Evolutionary conservation across 2,329 filamentous ascomycete genomes (phyloP).

Genomic region (Thermothelomyces thermophilus): DNA sequence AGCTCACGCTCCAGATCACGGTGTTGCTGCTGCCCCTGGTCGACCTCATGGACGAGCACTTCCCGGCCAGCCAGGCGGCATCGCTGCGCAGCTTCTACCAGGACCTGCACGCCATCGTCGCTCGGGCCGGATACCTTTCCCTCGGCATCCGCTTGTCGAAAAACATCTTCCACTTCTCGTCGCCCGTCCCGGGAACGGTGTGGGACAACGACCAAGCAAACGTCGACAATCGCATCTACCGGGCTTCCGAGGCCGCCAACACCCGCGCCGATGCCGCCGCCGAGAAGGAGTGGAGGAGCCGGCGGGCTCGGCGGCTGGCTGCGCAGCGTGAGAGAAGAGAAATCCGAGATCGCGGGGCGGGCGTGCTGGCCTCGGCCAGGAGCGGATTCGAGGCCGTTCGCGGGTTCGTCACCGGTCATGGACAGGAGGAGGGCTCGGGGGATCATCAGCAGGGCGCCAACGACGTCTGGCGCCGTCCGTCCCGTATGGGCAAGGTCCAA

Average conservation of each 20-base stretch:
- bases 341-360: neutral
- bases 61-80: conserved; percentile 6
- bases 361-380: neutral
- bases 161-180: conserved; percentile 29
- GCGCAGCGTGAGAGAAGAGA: neutral
- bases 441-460: no score
- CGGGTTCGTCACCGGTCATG: neutral
- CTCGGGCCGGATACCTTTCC: conserved; percentile 29
- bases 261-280: conserved; percentile 10
- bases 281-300: conserved; percentile 9
- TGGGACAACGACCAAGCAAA: conserved; percentile 25
- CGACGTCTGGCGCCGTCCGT: neutral
- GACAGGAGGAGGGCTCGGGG: neutral
- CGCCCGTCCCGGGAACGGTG: conserved; percentile 25
- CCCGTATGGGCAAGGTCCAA: conserved; percentile 28
- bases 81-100: conserved; percentile 27
- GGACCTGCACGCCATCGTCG: conserved; percentile 29
- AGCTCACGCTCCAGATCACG: conserved; percentile 29
- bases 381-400: neutral
- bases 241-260: conserved; percentile 13
- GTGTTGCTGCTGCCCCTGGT: conserved; percentile 34
- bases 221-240: conserved; percentile 22
- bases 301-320: neutral
- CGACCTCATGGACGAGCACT: conserved; percentile 25
- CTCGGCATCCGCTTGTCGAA: conserved; percentile 28